Percentiles rank a stretch among this genome's conserved stretches.
phyloP scores from a whole-genome alignment of 1,284 basidiomycete genomes.

The Melanopsichium pennsylvanicum region DNA sequence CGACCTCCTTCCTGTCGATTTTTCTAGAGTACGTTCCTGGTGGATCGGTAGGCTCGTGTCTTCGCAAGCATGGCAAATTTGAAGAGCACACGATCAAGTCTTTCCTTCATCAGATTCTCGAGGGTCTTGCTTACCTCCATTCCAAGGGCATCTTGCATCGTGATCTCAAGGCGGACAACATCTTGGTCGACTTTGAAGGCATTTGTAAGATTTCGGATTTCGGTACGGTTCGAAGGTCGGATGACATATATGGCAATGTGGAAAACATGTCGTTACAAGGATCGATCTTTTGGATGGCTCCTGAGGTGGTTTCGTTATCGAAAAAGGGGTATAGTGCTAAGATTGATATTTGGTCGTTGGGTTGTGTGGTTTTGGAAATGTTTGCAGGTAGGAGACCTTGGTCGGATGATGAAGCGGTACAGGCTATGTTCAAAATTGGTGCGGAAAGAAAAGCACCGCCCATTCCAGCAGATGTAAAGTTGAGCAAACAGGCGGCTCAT shows the following conservation, averaged over 20 bases:
- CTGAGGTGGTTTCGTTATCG: constrained; percentile 87
- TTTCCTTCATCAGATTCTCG: constrained; percentile 90
- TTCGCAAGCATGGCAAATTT: constrained; percentile 91
- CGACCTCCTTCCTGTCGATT: constrained; percentile 88
- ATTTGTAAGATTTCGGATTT: constrained; percentile 99
- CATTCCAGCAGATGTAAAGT: constrained; percentile 80
- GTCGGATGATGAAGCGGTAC: constrained; percentile 85
- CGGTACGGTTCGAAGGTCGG: constrained; percentile 68
- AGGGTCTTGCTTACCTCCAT: constrained; percentile 92
- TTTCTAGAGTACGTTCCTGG: constrained; percentile 84
- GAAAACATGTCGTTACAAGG: constrained; percentile 85
- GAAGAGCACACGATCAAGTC: constrained; percentile 90
- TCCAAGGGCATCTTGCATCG: constrained; percentile 89
- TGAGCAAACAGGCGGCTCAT: constrained; percentile 80
- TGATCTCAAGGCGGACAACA: constrained; percentile 98
- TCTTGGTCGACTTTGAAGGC: constrained; percentile 90
- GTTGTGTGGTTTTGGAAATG: constrained; percentile 98
- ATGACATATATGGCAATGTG: constrained; percentile 82
- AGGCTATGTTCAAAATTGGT: constrained; percentile 93
- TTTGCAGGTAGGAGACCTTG: constrained; percentile 93
- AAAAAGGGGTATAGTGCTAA: constrained; percentile 87
- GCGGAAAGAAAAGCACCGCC: constrained; percentile 84
- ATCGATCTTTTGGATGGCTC: constrained; percentile 99
- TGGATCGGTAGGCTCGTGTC: constrained; percentile 90
- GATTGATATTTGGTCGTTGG: constrained; percentile 97